phyloP scores from a whole-genome alignment of 345 rosid species.

The Streptanthus diversifolius region DNA sequence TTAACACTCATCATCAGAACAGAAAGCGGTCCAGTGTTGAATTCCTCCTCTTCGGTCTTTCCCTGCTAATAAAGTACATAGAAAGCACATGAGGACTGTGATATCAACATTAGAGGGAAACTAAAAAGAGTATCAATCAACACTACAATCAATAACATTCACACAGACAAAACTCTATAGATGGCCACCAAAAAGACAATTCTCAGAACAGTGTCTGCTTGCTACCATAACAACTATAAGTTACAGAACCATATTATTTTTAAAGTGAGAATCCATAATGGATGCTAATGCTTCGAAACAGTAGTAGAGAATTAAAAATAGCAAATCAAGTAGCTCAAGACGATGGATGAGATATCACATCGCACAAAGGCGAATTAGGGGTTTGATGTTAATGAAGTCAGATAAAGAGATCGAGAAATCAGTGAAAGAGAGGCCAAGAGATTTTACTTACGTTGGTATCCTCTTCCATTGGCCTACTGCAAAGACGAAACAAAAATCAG shows the following conservation, averaged over 20 bases:
- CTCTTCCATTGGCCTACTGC: constrained; percentile 77
- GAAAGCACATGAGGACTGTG: neutral
- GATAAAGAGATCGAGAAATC: constrained; percentile 7
- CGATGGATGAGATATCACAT: neutral
- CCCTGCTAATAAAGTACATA: constrained; percentile 15
- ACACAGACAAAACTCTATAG: neutral
- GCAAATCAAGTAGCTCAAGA: neutral
- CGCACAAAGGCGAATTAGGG: neutral
- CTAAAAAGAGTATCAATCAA: neutral
- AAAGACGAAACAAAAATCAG: neutral
- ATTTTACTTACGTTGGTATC: constrained; percentile 45
- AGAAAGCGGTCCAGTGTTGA: constrained; percentile 93
- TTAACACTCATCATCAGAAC: constrained; percentile 97
- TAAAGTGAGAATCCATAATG: neutral
- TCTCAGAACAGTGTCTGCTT: neutral
- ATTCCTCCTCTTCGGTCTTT: constrained; percentile 93
- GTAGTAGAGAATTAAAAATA: neutral
- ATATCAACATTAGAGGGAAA: neutral
- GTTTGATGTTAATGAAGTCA: neutral
- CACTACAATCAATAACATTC: neutral
- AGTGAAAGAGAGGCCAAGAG: neutral
- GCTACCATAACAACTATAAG: neutral
- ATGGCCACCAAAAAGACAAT: neutral
- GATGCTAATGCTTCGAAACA: neutral
- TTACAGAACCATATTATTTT: neutral